Base-by-base conservation (phyloP, 2,329 filamentous ascomycete genomes). In the Sporothrix brasiliensis region DNA sequence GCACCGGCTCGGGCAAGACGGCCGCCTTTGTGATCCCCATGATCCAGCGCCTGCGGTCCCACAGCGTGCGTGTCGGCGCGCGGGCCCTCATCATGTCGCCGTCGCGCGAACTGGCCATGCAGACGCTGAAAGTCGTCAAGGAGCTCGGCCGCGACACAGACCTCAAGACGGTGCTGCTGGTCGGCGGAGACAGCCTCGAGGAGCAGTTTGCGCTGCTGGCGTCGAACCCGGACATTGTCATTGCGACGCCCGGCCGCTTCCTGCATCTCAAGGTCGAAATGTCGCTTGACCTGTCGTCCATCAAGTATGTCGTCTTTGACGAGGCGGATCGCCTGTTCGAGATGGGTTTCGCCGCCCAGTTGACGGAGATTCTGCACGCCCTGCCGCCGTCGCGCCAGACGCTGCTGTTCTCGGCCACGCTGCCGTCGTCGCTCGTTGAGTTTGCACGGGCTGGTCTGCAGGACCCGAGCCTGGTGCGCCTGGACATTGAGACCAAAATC, bases 1-100 rank as follows among this genome's bases (percentile, higher is more conserved):
- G 96, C 74, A 99, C 96, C n/a, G 95, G 95, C 78, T 98, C 94
- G 24, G 95, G 95, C 83, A 99, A 99, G 84, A 99, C 96, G 0
- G 95, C 94, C 0, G 95, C 95, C 27, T 99, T 99, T 79, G 93
- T 98, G 34, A 96, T 99, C 74, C 95, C 95, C 56, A 97, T 99
- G 94, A 93, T 99, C 72, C 93, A 99, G 82, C 92, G 91, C 74
- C 83, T 99, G 72, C 96, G 94, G 80, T 87, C 88, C 30, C 96
- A 99, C 79, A 97, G 92, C 77, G 89, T 90, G 41, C 91, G 91
- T 76, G 90, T 98, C 73, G 95, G 96, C 68, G 89, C 93, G 58
- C 87, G 95, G 76, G 95, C 91, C 14, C 83, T 99, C 72, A 91
- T 99, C 73, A 81, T 99, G 78, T 97, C 94, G 16, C 95, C 95